These are phyloP conservation scores for Penstemon davidsonii DNA, from an alignment of 257 asterid genomes.

Conservation along the genomic window DNA sequence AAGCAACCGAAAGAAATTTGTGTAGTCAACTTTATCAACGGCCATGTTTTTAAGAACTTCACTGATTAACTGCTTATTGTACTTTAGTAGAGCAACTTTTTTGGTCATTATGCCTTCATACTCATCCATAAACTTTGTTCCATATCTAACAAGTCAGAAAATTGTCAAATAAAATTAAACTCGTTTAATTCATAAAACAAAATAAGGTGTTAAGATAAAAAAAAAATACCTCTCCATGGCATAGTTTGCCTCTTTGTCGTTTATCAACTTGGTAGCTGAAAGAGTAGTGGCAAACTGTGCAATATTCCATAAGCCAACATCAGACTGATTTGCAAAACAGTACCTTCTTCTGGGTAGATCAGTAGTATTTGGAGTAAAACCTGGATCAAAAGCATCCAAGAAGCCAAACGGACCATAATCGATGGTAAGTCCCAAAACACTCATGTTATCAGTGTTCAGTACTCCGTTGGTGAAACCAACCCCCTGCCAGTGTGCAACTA, in stretches of 20 bases:
- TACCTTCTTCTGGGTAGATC: slow-evolving; percentile 99
- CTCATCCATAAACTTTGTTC: slow-evolving; percentile 89
- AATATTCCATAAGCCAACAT: slow-evolving; percentile 93
- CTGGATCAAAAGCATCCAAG: slow-evolving; percentile 97
- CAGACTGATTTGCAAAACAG: slow-evolving; percentile 98
- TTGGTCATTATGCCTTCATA: slow-evolving; percentile 87
- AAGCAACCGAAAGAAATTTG: too few species aligned
- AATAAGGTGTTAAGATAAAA: too few species aligned
- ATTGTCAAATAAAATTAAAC: too few species aligned
- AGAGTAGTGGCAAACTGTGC: slow-evolving; percentile 77
- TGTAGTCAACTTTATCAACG: too few species aligned
- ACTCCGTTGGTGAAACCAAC: too few species aligned
- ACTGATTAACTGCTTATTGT: too few species aligned
- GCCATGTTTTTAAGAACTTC: too few species aligned
- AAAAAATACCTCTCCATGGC: too few species aligned
- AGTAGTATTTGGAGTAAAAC: slow-evolving; percentile 95
- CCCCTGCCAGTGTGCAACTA: slow-evolving; percentile 94
- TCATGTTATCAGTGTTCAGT: slow-evolving; percentile 99
- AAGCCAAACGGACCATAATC: slow-evolving; percentile 98
- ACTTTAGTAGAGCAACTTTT: too few species aligned
- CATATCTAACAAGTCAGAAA: slow-evolving; percentile 72
- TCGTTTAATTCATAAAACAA: too few species aligned
- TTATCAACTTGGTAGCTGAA: slow-evolving; percentile 71
- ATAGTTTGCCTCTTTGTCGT: too few species aligned
- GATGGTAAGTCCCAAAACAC: slow-evolving; percentile 86